phyloP scores from a whole-genome alignment of 2,329 filamentous ascomycete genomes.

The Ascochyta pisi region DNA sequence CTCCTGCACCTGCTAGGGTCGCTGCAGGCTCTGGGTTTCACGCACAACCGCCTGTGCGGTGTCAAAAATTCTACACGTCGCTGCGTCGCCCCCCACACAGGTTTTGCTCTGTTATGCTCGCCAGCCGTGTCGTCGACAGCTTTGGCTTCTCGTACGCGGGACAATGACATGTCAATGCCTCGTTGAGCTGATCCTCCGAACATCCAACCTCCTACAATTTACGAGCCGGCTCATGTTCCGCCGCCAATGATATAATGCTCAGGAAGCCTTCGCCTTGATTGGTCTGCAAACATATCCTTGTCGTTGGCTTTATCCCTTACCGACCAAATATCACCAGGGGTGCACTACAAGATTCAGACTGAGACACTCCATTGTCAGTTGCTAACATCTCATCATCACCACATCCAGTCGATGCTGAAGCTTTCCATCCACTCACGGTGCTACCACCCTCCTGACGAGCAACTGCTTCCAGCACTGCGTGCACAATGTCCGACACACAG shows the following conservation, averaged over 20 bases:
- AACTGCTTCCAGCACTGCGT: constrained; percentile 4
- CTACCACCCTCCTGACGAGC: background rate
- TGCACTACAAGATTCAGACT: constrained; percentile 26
- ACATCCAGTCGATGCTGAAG: constrained; percentile 9
- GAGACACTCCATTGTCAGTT: constrained; percentile 28
- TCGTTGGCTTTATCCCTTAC: constrained; percentile 21
- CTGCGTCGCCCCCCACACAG: constrained; percentile 19
- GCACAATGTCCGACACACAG: constrained; percentile 13
- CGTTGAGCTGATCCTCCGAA: constrained; percentile 27
- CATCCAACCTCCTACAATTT: constrained; percentile 21
- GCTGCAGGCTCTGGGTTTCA: constrained; percentile 32
- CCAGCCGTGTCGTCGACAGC: constrained; percentile 11
- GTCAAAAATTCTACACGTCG: constrained; percentile 31
- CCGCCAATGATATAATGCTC: constrained; percentile 44
- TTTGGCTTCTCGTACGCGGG: constrained; percentile 30
- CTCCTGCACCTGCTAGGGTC: constrained; percentile 35
- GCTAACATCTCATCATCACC: constrained; percentile 19
- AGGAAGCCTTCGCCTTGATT: constrained; percentile 28
- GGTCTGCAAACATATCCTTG: constrained; percentile 16
- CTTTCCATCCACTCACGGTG: background rate
- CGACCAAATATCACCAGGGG: constrained; percentile 30
- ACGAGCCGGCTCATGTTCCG: constrained; percentile 24
- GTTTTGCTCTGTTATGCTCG: constrained; percentile 1
- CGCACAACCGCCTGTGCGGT: constrained; percentile 34
- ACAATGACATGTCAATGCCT: constrained; percentile 24